Conservation (phyloP, 2,329 filamentous ascomycete species). For the Xylariaceae sp. region DNA sequence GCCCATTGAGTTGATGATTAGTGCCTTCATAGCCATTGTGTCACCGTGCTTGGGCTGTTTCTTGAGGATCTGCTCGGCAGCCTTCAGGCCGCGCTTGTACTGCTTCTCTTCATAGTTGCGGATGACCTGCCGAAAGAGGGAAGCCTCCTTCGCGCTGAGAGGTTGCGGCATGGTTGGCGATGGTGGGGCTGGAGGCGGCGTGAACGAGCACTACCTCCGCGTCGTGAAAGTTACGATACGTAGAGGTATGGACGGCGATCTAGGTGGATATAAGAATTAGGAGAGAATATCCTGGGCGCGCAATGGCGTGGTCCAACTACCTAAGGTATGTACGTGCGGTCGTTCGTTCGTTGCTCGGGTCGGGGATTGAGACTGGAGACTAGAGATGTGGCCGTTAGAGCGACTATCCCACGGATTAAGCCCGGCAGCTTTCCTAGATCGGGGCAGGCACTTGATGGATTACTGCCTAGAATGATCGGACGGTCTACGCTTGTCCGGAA, state of each 20-base stretch:
- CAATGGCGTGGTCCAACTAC: neutral
- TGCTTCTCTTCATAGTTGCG: conserved; percentile 98
- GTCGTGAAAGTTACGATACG: neutral
- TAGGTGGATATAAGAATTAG: neutral
- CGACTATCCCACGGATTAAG: neutral
- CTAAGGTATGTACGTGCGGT: neutral
- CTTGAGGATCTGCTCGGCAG: conserved; percentile 90
- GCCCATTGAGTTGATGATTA: conserved; percentile 89
- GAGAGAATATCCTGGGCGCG: neutral
- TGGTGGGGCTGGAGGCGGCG: conserved; percentile 2
- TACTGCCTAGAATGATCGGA: neutral
- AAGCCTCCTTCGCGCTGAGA: conserved; percentile 79
- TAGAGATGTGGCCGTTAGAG: conserved; percentile 1
- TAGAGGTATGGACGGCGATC: neutral
- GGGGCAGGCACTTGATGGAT: neutral
- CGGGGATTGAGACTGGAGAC: neutral
- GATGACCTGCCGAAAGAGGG: conserved; percentile 91
- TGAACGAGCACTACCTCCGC: neutral
- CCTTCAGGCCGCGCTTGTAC: conserved; percentile 91
- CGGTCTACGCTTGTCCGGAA: neutral
- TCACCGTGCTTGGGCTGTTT: conserved; percentile 96
- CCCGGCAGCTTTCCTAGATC: neutral
- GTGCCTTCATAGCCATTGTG: conserved; percentile 96
- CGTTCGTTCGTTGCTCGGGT: neutral
- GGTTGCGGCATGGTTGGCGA: conserved; percentile 58